Conservation (phyloP, 176 grass and related monocot genomes). For the Ensete ventricosum region DNA sequence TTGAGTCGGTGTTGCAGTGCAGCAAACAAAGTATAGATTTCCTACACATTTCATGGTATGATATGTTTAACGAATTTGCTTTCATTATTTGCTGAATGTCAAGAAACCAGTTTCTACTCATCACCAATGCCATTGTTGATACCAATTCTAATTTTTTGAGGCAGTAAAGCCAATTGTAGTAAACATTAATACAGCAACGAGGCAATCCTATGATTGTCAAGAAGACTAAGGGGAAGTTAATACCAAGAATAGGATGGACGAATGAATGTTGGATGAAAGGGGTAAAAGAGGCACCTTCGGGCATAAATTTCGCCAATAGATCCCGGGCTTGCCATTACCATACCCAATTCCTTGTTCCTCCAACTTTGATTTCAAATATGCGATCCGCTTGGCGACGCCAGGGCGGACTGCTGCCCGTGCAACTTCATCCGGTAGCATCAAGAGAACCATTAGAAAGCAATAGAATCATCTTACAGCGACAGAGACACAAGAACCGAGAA, state of each 20-base stretch:
- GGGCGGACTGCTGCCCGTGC: background rate
- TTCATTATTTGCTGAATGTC: no score
- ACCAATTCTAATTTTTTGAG: no score
- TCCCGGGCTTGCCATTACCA: slow-evolving; percentile 30
- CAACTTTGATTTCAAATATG: slow-evolving; percentile 30
- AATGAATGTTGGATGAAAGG: background rate
- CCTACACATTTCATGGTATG: no score
- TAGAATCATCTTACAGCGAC: background rate
- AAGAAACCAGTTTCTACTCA: no score
- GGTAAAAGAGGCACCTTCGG: slow-evolving; percentile 33
- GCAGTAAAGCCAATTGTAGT: no score
- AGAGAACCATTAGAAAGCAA: background rate
- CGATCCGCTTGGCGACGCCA: slow-evolving; percentile 2
- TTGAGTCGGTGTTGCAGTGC: no score
- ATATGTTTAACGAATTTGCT: no score
- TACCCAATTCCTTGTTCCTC: slow-evolving; percentile 40
- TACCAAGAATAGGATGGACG: background rate
- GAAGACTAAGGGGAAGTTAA: background rate
- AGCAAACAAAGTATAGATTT: no score
- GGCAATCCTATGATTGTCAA: background rate
- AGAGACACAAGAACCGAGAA: no score
- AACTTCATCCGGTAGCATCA: slow-evolving; percentile 14
- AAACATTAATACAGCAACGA: no score
- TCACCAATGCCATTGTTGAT: no score
- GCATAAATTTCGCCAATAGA: slow-evolving; percentile 27